Evolutionary conservation across 495 filamentous ascomycete species (phyloP).

Genomic region (Glutinoglossum americanum): DNA sequence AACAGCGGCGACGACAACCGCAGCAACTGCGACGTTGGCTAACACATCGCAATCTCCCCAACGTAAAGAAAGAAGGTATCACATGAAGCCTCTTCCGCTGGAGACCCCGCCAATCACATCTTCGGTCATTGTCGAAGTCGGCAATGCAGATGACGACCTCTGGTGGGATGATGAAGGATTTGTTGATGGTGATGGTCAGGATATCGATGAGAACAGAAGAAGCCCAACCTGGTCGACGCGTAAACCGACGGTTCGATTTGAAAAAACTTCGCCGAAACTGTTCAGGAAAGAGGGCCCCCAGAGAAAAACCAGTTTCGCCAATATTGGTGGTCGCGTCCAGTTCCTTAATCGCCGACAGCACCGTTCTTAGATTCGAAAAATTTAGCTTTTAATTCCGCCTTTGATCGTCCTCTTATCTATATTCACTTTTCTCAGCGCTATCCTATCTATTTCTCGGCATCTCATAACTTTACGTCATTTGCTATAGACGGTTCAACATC

Average conservation of each 20-base stretch:
- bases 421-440: not conserved
- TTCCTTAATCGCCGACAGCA: not conserved
- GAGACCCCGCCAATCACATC: not conserved
- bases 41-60: not conserved
- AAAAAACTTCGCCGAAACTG: not conserved
- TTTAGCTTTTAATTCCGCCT: not conserved
- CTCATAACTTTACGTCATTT: not conserved
- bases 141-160: not conserved
- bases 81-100: not conserved
- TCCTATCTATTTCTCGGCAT: not conserved
- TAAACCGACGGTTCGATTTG: not conserved
- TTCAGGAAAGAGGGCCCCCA: not conserved
- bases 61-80: not conserved
- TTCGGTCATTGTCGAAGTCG: not conserved
- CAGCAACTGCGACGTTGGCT: not conserved
- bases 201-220: not conserved
- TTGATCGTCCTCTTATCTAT: not conserved
- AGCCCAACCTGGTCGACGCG: not conserved
- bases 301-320: not conserved
- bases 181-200: not conserved
- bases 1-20: not conserved
- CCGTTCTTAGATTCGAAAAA: not conserved
- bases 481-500: constrained; percentile 1
- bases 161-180: not conserved
- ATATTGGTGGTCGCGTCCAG: not conserved